Base-by-base conservation (phyloP, 202 grass and related monocot species). In the Dendrocalamus latiflorus region DNA sequence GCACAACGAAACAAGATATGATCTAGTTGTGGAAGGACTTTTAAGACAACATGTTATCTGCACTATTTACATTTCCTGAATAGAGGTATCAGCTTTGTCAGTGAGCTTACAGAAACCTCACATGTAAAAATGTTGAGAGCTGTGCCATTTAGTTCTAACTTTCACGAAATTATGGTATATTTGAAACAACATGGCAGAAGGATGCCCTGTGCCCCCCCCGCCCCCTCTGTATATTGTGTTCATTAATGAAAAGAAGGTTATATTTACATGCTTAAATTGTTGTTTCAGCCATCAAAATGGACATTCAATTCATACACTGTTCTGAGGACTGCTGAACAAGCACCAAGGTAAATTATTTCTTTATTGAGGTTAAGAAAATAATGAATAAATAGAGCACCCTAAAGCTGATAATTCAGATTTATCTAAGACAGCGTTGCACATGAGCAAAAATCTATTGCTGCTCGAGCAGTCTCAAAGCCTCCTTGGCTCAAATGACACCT, bases 251-350 rank as follows among this genome's bases (percentile, higher is more conserved):
- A 0, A 33, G 0, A 33, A 33, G 33, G 33, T 33, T 33, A 33
- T 33, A 33, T 33, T 33, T 33, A 33, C 33, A 33, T 33, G 33
- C 33, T 33, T 33, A 33, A 33, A 33, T 33, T 33, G 33, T 81
- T 77, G 61, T 92, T 94, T 87, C 96, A 98, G 96, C 96, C 96
- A 77, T 77, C 80, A 61, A 94, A 98, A 86, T 98, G 96, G 96
- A 85, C 80, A 81, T 98, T 95, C 86, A 98, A 71, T 74, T 95
- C 96, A 21, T 92, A 95, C 70, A 94, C 96, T 76, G 2, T 98
- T 85, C 74, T 98, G 74, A 98, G 90, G 96, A 93, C 87, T 80
- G 81, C 93, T 58, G 93, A 98, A 43, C 89, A 93, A 90, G 96
- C 96, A 76, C 91, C 91, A 77, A 98, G 93, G 96, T 95, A 87